Base-by-base conservation (phyloP, 1,139 yeast genomes). In the Pichia sp. region DNA sequence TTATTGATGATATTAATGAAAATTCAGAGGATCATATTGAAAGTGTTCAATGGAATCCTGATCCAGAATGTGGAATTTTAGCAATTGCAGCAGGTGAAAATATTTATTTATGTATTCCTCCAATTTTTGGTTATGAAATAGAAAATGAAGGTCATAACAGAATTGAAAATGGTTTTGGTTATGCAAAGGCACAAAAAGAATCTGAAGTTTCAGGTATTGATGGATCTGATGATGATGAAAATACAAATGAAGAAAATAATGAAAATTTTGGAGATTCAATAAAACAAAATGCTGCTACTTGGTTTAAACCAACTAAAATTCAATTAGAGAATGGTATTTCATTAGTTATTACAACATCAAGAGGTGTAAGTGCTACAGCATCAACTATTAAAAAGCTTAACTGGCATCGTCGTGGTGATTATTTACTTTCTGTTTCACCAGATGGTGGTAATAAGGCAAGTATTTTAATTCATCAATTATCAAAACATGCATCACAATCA, bases 331-430 rank as follows among this genome's bases (percentile, higher is more conserved):
- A 76, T 52, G 96, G 95, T 42, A 80, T 90, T 35, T 76, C 87
- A 11, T 84, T 87, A 9, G 81, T 87, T 29, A 79, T 92, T 50
- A 66, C 76, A 16, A 71, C 81, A 54, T 75, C 82, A 51, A 74
- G 78, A 55, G 85, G 82, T 63, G 45, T 51, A 49, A 66, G 76
- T 16, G 69, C 81, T 55, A 74, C 82, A 51, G 73, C 74, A 51
- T 82, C 81, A 60, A 73, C 87, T 1, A 77, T 92, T 54, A 89
- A 87, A 68, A 84, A 82, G 60, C 58, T 92, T 20, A 78, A 95
- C 54, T 92, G 99, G 99, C 99, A 92, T 65, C 77, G 97, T 64
- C 84, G 86, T 60, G 99, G 98, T 60, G 98, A 92, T 68, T 92
- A 92, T 63, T 87, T 94, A 57, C 96, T 92, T 52, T 82, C 95